phyloP scores from a whole-genome alignment of 306 rosid genomes.

The Fragaria iinumae region DNA sequence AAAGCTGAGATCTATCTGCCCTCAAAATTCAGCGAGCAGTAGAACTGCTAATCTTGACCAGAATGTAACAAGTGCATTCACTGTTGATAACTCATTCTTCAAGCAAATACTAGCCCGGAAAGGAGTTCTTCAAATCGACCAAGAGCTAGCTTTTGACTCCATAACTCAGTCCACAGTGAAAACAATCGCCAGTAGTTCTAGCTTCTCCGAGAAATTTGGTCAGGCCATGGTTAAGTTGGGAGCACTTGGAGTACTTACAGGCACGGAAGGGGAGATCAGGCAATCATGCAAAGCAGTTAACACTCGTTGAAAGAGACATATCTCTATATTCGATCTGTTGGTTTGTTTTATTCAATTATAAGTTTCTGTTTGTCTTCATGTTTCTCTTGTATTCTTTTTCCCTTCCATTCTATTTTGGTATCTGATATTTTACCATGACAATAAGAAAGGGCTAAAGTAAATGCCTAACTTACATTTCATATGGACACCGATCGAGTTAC shows the following conservation, averaged over 20 bases:
- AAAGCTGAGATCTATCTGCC: constrained; percentile 11
- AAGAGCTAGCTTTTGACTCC: constrained; percentile 22
- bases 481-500: not conserved
- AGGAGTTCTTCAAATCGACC: constrained; percentile 50
- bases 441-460: not conserved
- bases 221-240: constrained; percentile 48
- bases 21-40: constrained; percentile 7
- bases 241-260: constrained; percentile 26
- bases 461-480: not conserved
- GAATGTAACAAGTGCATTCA: not conserved
- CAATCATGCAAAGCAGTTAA: constrained; percentile 25
- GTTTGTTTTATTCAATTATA: not conserved
- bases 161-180: constrained; percentile 12
- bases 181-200: not conserved
- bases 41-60: constrained; percentile 31
- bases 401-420: not conserved
- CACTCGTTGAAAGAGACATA: not conserved
- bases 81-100: constrained; percentile 28
- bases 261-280: constrained; percentile 31
- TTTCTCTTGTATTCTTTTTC: not conserved
- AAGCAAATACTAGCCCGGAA: constrained; percentile 7
- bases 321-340: not conserved
- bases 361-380: not conserved
- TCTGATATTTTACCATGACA: not conserved
- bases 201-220: constrained; percentile 23